Conservation (phyloP, 2,329 filamentous ascomycete species). For the Aureobasidium sp. region DNA sequence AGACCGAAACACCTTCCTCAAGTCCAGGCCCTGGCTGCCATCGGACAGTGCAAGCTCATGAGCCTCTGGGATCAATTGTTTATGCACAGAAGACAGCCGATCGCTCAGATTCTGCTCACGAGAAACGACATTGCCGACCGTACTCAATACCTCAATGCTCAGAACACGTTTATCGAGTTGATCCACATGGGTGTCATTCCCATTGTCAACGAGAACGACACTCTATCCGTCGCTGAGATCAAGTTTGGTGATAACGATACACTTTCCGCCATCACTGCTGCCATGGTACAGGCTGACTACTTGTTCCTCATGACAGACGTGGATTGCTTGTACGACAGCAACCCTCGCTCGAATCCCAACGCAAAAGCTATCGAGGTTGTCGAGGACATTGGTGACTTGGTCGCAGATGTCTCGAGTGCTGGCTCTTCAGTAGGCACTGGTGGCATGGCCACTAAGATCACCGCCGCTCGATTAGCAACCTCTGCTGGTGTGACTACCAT, state of each 20-base stretch:
- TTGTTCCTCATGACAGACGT: slow-evolving; percentile 99
- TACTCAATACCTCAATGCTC: slow-evolving; percentile 90
- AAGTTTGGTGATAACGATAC: slow-evolving; percentile 99
- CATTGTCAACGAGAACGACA: slow-evolving; percentile 99
- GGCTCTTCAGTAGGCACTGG: slow-evolving; percentile 87
- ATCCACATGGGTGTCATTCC: slow-evolving; percentile 94
- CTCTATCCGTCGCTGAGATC: slow-evolving; percentile 91
- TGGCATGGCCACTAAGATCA: slow-evolving; percentile 96
- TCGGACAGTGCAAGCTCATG: slow-evolving; percentile 92
- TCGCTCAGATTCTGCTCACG: slow-evolving; percentile 90
- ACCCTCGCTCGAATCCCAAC: slow-evolving; percentile 76
- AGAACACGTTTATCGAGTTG: slow-evolving; percentile 86
- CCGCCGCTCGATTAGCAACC: slow-evolving; percentile 83
- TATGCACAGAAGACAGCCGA: slow-evolving; percentile 74
- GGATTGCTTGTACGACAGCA: slow-evolving; percentile 94
- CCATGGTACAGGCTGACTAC: slow-evolving; percentile 94
- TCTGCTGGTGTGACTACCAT: slow-evolving; percentile 93
- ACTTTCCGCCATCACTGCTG: slow-evolving; percentile 88
- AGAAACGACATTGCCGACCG: slow-evolving; percentile 95
- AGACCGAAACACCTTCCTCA: slow-evolving; percentile 85
- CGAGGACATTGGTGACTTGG: slow-evolving; percentile 72
- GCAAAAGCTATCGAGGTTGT: slow-evolving; percentile 88
- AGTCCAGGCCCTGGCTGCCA: slow-evolving; percentile 88
- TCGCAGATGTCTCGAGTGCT: slow-evolving; percentile 83
- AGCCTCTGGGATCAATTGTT: slow-evolving; percentile 94